A percentile compares a stretch with the other conserved stretches of the same genome.
These are phyloP conservation scores for Ambrosia hybrid DNA, from an alignment of 140 eudicot species.

Conservation along the genomic window DNA sequence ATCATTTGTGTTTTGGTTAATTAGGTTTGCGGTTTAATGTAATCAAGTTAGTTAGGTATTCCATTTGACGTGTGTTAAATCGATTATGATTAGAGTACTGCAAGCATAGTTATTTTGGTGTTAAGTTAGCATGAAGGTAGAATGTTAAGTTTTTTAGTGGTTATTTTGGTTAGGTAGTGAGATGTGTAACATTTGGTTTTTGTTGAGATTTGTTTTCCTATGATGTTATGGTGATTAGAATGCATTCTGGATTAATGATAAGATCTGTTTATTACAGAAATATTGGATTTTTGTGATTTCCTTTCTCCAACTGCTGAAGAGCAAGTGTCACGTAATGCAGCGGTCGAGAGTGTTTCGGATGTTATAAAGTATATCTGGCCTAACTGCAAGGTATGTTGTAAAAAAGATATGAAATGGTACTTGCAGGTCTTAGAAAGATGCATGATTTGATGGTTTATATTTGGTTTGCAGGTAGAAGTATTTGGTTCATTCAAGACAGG, in stretches of 20 bases:
- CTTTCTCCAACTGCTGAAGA: conserved; percentile 89
- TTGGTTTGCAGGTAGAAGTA: conserved; percentile 69
- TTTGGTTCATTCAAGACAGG: conserved; percentile 98
- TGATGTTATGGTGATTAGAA: conserved; percentile 8
- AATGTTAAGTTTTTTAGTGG: no score
- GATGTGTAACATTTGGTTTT: no score
- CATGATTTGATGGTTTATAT: conserved; percentile 7
- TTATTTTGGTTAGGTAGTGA: not conserved
- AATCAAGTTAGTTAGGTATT: not conserved
- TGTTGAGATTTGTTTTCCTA: not conserved
- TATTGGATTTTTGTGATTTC: conserved; percentile 87
- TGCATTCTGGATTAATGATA: not conserved
- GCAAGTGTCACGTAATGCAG: conserved; percentile 67
- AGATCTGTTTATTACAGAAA: conserved; percentile 51
- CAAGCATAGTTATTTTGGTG: conserved; percentile 1
- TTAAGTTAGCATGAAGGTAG: not conserved
- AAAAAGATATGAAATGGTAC: not conserved
- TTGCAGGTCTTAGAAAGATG: conserved; percentile 14
- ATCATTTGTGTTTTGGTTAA: not conserved
- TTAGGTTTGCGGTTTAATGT: conserved; percentile 7
- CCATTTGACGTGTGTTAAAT: not conserved
- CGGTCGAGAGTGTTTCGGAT: conserved; percentile 68
- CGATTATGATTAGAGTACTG: not conserved
- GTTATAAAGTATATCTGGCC: conserved; percentile 91
- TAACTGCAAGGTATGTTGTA: conserved; percentile 54